phyloP scores from a whole-genome alignment of 2,329 filamentous ascomycete genomes.

The Fusarium tanahbumbuense region DNA sequence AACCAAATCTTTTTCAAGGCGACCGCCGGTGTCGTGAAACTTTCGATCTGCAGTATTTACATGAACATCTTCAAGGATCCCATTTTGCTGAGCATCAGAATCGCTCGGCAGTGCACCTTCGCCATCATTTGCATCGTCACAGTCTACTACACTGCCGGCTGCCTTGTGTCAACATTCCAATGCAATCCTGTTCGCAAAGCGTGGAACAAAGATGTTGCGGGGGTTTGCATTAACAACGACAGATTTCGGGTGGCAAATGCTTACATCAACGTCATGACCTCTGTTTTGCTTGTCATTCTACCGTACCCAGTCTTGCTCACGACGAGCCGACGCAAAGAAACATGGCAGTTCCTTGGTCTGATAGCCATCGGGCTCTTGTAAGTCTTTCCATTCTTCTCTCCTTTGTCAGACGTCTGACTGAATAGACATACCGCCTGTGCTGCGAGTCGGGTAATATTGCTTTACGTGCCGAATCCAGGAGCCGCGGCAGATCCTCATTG shows the following conservation, averaged over 20 bases:
- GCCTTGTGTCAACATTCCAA: not conserved
- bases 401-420: not conserved
- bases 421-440: constrained; percentile 1
- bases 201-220: not conserved
- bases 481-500: constrained; percentile 6
- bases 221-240: not conserved
- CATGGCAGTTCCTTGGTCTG: constrained; percentile 1
- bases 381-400: not conserved
- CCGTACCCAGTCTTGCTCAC: not conserved
- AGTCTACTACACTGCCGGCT: not conserved
- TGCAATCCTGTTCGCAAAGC: not conserved
- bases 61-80: constrained; percentile 7
- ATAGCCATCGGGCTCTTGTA: not conserved
- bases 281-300: not conserved
- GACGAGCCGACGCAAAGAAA: not conserved
- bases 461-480: not conserved
- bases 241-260: not conserved
- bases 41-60: constrained; percentile 1
- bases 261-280: constrained; percentile 3
- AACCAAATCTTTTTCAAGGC: not conserved
- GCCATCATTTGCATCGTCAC: not conserved
- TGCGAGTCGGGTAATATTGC: not conserved
- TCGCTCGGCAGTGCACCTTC: constrained; percentile 1
- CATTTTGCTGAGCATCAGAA: not conserved
- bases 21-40: not conserved